Conservation (phyloP, 352 stramenopile species). For the Globisporangium echinulatum region DNA sequence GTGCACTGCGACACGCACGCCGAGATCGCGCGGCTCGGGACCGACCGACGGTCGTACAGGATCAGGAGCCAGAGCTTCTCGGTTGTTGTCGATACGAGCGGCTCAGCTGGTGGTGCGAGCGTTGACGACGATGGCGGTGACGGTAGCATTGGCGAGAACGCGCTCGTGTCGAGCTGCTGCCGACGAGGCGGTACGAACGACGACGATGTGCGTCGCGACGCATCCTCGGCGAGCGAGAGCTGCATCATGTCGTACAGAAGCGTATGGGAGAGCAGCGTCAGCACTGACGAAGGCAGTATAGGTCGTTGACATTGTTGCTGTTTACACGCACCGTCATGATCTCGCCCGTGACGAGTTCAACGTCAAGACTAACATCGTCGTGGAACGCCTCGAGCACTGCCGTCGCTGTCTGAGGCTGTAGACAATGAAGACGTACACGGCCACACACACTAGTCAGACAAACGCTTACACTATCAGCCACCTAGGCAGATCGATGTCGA, state of each 20-base stretch:
- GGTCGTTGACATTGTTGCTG: too few relatives aligned
- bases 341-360: conserved; percentile 26
- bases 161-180: conserved; percentile 2
- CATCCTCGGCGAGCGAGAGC: conserved; percentile 42
- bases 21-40: conserved; percentile 62
- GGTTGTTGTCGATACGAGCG: conserved; percentile 4
- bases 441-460: too few relatives aligned
- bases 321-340: not conserved
- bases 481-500: not conserved
- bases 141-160: not conserved
- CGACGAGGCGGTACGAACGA: not conserved
- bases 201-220: not conserved
- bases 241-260: conserved; percentile 3
- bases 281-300: too few relatives aligned
- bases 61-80: conserved; percentile 62
- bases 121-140: not conserved
- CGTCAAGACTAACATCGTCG: conserved; percentile 11
- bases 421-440: not conserved
- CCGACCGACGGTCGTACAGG: conserved; percentile 43
- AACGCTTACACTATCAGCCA: not conserved
- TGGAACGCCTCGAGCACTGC: conserved; percentile 57
- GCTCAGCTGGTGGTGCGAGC: not conserved
- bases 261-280: too few relatives aligned
- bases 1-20: conserved; percentile 42
- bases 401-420: conserved; percentile 36